phyloP scores from a whole-genome alignment of 129 eudicot genomes.

The sunflower (Helianthus annuus) region HanXRQr2.0-SUNRISE NC_035439.2:78517693-78518192 shows the following conservation, averaged over 20 bases:
- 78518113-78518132: too few relatives aligned
- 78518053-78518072: neutral
- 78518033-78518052: neutral
- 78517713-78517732: neutral
- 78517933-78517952: too few relatives aligned
- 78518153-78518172: too few relatives aligned
- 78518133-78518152: too few relatives aligned
- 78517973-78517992: neutral
- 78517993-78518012: neutral
- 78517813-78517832: conserved; percentile 30
- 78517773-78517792: conserved; percentile 21
- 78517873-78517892: conserved; percentile 31
- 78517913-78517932: conserved; percentile 13
- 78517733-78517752: neutral
- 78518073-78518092: too few relatives aligned
- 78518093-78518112: too few relatives aligned
- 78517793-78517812: conserved; percentile 37
- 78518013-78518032: neutral
- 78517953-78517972: neutral
- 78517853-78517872: conserved; percentile 31
- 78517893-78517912: conserved; percentile 22
- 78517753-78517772: conserved; percentile 31
- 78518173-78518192: too few relatives aligned
- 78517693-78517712: too few relatives aligned
- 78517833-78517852: conserved; percentile 17